These are phyloP conservation scores for Monosporozyma yasuniensis DNA, from an alignment of 805 yeast genomes.

Conservation along the genomic window DNA sequence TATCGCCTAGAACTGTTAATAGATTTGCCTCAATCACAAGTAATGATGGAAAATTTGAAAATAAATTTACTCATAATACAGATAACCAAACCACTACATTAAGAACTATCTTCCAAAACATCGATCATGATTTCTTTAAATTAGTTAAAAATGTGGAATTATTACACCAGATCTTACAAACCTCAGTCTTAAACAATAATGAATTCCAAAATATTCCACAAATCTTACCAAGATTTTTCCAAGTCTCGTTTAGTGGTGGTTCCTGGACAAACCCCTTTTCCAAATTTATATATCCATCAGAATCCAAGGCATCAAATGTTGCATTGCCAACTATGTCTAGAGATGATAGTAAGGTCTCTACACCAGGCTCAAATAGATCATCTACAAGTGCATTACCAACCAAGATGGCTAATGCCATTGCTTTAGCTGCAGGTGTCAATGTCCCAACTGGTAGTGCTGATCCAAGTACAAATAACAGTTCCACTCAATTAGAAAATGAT, in stretches of 20 bases:
- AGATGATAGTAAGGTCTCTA: conserved; percentile 1
- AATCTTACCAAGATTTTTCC: conserved; percentile 58
- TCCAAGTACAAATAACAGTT: not conserved
- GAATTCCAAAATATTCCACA: conserved; percentile 40
- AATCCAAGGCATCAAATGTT: not conserved
- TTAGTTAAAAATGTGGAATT: conserved; percentile 24
- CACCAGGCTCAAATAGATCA: not conserved
- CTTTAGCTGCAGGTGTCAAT: conserved; percentile 14
- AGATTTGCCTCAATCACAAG: not conserved
- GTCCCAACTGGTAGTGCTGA: conserved; percentile 2
- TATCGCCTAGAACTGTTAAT: not conserved
- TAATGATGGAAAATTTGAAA: not conserved
- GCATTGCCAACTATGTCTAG: not conserved
- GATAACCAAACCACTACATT: not conserved
- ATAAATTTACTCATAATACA: not conserved
- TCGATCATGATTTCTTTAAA: conserved; percentile 25
- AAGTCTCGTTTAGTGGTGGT: conserved; percentile 66
- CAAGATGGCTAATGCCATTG: conserved; percentile 19
- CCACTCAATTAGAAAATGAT: not conserved
- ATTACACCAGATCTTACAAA: conserved; percentile 23
- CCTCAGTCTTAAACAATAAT: conserved; percentile 14
- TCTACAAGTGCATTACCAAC: conserved; percentile 10
- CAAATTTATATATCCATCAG: conserved; percentile 10
- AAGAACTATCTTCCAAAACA: conserved; percentile 7
- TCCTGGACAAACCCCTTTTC: conserved; percentile 68